phyloP scores from a whole-genome alignment of 768 basidiomycete species.

The Leccinum truebloodii region DNA sequence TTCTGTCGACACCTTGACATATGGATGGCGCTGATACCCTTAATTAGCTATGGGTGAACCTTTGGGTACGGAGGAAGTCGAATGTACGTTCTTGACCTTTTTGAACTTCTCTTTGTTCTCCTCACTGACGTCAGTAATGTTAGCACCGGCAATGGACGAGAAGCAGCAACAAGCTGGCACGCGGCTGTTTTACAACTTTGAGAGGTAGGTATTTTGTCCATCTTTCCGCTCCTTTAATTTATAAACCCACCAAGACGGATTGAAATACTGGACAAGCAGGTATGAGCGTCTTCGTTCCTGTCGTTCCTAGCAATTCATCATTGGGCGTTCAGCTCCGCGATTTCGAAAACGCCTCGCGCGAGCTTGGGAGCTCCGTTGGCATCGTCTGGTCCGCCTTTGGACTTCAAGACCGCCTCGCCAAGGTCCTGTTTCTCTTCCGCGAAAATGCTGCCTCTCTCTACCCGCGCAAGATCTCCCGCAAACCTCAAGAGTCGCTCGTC shows the following conservation, averaged over 20 bases:
- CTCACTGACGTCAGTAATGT: background rate
- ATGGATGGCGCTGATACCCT: background rate
- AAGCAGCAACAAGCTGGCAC: slow-evolving; percentile 48
- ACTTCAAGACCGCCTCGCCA: slow-evolving; percentile 49
- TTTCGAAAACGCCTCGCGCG: slow-evolving; percentile 54
- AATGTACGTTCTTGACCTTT: slow-evolving; percentile 27
- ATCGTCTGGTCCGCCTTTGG: slow-evolving; percentile 52
- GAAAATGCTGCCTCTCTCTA: slow-evolving; percentile 56
- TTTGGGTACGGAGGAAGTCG: slow-evolving; percentile 39
- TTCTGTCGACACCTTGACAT: background rate
- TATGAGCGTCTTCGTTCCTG: slow-evolving; percentile 14
- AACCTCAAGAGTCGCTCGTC: slow-evolving; percentile 36
- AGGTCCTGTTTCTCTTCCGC: slow-evolving; percentile 50
- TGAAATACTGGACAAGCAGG: slow-evolving; percentile 50
- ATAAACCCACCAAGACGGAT: slow-evolving; percentile 36
- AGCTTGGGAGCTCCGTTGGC: slow-evolving; percentile 55
- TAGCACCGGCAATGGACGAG: slow-evolving; percentile 46
- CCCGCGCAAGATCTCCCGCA: slow-evolving; percentile 44
- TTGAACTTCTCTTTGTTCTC: background rate
- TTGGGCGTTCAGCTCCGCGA: slow-evolving; percentile 43
- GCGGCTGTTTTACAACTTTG: slow-evolving; percentile 44
- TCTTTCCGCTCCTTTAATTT: background rate
- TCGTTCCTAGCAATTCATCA: background rate
- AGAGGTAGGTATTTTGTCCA: slow-evolving; percentile 35
- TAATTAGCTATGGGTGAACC: slow-evolving; percentile 32